These are phyloP conservation scores for Tuctoria greenei DNA, from an alignment of 176 grass and related monocot species.

Conservation along the genomic window DNA sequence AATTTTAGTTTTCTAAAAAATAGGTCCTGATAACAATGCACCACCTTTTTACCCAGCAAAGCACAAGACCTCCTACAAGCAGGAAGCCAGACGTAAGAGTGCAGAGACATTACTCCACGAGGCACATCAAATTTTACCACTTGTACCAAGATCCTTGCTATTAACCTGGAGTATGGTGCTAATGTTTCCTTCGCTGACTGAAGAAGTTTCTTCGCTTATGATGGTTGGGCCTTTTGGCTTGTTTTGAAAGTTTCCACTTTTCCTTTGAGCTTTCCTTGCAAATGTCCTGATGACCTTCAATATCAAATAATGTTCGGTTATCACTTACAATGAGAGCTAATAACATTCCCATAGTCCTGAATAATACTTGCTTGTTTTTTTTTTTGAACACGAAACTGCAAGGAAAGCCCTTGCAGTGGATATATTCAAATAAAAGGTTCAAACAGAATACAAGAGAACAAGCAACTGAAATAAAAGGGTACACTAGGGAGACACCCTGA, in stretches of 20 bases:
- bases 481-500: too few species aligned
- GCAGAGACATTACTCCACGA: conserved; percentile 63
- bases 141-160: conserved; percentile 24
- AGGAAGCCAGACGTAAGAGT: conserved; percentile 60
- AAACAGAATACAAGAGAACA: too few species aligned
- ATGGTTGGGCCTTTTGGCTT: conserved; percentile 29
- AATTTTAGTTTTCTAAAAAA: background rate
- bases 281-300: conserved; percentile 57
- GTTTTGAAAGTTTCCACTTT: conserved; percentile 29
- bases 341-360: background rate
- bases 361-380: conserved; percentile 6
- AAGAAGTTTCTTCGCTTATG: conserved; percentile 30
- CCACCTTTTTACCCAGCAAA: conserved; percentile 54
- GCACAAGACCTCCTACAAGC: conserved; percentile 45
- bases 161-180: conserved; percentile 11
- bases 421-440: too few species aligned
- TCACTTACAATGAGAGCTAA: background rate
- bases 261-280: conserved; percentile 54
- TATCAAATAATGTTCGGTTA: background rate
- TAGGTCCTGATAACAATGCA: background rate
- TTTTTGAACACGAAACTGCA: too few species aligned
- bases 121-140: conserved; percentile 27
- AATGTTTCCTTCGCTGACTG: conserved; percentile 6
- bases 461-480: too few species aligned
- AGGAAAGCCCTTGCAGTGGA: too few species aligned